These are phyloP conservation scores for Berberis vulgaris DNA, from an alignment of 164 flowering plant genomes.

Conservation along the genomic window DNA sequence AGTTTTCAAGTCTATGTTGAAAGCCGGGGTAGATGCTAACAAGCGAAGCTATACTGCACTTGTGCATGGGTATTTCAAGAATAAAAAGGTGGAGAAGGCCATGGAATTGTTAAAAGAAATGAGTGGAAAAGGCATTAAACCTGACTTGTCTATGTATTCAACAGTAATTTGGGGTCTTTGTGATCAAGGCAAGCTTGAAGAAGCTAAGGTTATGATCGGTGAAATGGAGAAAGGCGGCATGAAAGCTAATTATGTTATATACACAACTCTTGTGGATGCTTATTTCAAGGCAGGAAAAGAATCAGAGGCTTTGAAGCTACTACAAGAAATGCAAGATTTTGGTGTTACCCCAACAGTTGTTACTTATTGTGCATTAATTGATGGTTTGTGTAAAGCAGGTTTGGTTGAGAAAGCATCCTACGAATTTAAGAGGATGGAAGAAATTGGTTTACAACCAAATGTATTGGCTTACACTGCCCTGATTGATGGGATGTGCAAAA, in stretches of 20 bases:
- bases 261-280: constrained; percentile 61
- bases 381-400: constrained; percentile 74
- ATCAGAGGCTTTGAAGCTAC: constrained; percentile 43
- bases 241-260: constrained; percentile 40
- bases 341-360: constrained; percentile 49
- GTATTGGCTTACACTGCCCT: constrained; percentile 59
- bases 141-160: constrained; percentile 52
- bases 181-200: constrained; percentile 41
- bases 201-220: constrained; percentile 33
- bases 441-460: constrained; percentile 46
- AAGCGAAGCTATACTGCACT: constrained; percentile 51
- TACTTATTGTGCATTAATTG: constrained; percentile 59
- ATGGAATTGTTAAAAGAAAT: constrained; percentile 40
- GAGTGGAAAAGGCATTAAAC: constrained; percentile 32
- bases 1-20: constrained; percentile 36
- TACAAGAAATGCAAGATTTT: constrained; percentile 46
- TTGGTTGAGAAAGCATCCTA: constrained; percentile 45
- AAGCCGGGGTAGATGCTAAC: constrained; percentile 48
- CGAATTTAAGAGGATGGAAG: constrained; percentile 41
- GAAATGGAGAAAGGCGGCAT: constrained; percentile 47
- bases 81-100: constrained; percentile 36
- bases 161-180: constrained; percentile 74
- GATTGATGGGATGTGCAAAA: constrained; percentile 67
- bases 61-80: constrained; percentile 60
- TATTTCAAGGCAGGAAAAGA: constrained; percentile 58